Evolutionary conservation across 495 filamentous ascomycete genomes (phyloP), one percentile per base, ranked within the genome.

Genomic region (Astrothelium macrocarpum): DNA sequence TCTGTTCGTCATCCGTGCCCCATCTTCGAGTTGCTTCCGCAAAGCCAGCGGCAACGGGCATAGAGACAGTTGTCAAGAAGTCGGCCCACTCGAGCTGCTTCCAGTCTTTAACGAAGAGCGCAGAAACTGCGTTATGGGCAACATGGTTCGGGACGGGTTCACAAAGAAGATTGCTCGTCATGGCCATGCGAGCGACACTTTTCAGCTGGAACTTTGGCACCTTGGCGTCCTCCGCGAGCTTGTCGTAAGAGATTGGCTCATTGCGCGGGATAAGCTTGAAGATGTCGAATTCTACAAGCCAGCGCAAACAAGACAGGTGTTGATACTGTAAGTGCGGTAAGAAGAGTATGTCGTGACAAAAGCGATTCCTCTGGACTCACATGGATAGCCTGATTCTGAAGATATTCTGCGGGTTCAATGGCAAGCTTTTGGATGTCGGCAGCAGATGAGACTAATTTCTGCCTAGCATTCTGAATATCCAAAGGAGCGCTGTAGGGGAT

Each of bases 141-240:
- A 77, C 32, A 5, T 63, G 14, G 1, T 64, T 58, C n/a, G 65
- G 60, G 10, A 29, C n/a, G 1, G 65, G 60, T 59, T 76, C 73
- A 28, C 36, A 18, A 53, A 78, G 71, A 11, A 78, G 28, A 11
- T 58, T 58, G 46, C 34, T 71, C 0, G 72, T 74, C 69, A 78
- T 76, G 10, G 70, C 74, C 75, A 78, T 78, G 9, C 75, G 72
- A 0, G 61, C 46, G 2, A 78, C 63, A 45, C 56, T 70, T 36
- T 71, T 71, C 18, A 78, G 66, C 25, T 60, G 66, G 4, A 16
- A 11, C 25, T 68, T 66, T 4, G 75, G 67, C 1, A 74, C 72
- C 2, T 64, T 36, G 14, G 71, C 70, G 0, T 29, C 31, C 0
- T 32, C 32, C 9, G 75, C 73, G 20, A 78, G 56, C 11, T 70